Percentiles rank a stretch among this genome's conserved stretches.
Conservation (phyloP, 768 basidiomycete genomes). For the Lentinula guzmanii region DNA sequence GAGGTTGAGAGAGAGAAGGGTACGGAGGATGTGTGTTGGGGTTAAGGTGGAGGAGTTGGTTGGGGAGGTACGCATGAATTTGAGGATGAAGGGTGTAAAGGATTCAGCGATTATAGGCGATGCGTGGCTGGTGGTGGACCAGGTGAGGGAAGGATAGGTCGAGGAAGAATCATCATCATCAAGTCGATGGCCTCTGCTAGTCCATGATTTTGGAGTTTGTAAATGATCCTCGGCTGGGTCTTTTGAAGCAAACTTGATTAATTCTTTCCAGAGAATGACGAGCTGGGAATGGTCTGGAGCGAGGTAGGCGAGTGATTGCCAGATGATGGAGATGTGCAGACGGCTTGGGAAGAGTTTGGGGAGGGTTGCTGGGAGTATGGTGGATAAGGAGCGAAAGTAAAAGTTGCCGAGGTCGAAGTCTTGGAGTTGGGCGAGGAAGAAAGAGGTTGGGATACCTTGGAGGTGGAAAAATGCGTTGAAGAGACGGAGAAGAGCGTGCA, state of each 20-base stretch:
- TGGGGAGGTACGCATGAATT: not conserved
- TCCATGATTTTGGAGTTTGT: not conserved
- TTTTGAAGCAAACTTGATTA: not conserved
- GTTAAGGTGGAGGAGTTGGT: not conserved
- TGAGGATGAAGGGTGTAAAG: constrained; percentile 1
- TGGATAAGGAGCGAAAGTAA: not conserved
- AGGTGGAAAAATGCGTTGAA: not conserved
- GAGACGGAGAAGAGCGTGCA: not conserved
- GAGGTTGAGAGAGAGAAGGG: not conserved
- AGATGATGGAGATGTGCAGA: not conserved
- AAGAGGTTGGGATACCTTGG: not conserved
- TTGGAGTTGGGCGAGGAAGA: not conserved
- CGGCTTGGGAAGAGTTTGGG: not conserved
- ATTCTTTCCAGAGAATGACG: not conserved
- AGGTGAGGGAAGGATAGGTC: not conserved
- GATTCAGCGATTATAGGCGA: not conserved
- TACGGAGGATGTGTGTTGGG: not conserved
- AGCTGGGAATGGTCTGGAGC: not conserved
- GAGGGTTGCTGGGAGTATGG: not conserved
- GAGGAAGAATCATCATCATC: not conserved
- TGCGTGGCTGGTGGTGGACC: not conserved
- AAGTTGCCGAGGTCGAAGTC: too few species aligned
- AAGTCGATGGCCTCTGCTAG: not conserved
- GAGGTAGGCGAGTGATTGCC: constrained; percentile 1
- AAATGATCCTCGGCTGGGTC: not conserved